Evolutionary conservation across 1,284 basidiomycete species (phyloP).

Genomic region (Vanrija sp.): DNA sequence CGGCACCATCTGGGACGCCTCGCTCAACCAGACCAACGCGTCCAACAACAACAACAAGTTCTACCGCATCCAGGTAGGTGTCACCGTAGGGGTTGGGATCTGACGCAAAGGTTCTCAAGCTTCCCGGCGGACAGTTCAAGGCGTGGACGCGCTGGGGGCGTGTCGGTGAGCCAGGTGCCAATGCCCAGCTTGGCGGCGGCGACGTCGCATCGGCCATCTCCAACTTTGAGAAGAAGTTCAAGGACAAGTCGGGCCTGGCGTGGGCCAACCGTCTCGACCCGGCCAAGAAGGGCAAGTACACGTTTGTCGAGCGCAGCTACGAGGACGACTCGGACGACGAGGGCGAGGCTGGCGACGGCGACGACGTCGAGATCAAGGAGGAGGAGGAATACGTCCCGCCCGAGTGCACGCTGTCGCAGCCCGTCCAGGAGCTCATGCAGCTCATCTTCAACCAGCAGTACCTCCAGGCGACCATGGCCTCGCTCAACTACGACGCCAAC

Average conservation of each 20-base stretch:
- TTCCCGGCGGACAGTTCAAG: neutral
- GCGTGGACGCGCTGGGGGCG: conserved; percentile 22
- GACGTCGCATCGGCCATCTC: conserved; percentile 1
- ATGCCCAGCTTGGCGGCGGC: conserved; percentile 5
- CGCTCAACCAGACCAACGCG: conserved; percentile 64
- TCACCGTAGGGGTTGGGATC: neutral
- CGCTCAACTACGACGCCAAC: conserved; percentile 67
- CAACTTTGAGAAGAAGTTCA: conserved; percentile 18
- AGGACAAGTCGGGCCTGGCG: conserved; percentile 18
- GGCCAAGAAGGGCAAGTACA: conserved; percentile 15
- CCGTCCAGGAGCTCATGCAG: conserved; percentile 52
- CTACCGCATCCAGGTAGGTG: conserved; percentile 19
- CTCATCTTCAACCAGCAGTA: conserved; percentile 54
- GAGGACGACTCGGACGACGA: conserved; percentile 13
- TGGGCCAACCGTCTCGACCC: conserved; percentile 8
- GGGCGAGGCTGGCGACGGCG: neutral
- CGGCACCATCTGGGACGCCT: conserved; percentile 60
- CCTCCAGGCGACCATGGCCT: conserved; percentile 58
- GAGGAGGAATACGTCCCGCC: conserved; percentile 9
- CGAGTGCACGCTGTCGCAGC: conserved; percentile 10
- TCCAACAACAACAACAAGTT: conserved; percentile 63
- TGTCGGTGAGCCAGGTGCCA: conserved; percentile 16
- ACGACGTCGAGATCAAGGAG: neutral
- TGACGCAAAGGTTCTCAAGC: neutral
- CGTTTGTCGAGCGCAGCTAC: conserved; percentile 19